Conservation (phyloP, 2,329 filamentous ascomycete species). For the Grosmannia huntii region DNA sequence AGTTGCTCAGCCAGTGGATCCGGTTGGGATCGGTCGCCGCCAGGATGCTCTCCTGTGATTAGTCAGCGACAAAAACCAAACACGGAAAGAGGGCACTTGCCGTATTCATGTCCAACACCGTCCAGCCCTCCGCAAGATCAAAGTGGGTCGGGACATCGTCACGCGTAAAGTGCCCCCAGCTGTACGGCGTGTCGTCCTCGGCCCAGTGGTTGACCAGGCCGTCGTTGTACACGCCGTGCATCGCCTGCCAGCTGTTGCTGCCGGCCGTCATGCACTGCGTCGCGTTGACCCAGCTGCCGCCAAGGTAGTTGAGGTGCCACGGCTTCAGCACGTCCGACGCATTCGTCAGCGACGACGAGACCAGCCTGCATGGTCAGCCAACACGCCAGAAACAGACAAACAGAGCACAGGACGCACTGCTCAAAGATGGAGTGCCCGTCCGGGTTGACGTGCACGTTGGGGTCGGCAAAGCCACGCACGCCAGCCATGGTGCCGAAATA, state of each 20-base stretch:
- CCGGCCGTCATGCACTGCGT: constrained; percentile 42
- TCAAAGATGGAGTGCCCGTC: constrained; percentile 31
- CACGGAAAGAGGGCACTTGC: not conserved
- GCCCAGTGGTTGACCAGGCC: constrained; percentile 42
- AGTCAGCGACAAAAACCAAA: not conserved
- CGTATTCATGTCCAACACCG: constrained; percentile 40
- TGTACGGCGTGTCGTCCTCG: constrained; percentile 38
- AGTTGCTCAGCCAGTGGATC: constrained; percentile 35
- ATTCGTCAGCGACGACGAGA: not conserved
- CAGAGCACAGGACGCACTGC: constrained; percentile 17
- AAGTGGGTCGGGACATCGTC: constrained; percentile 41
- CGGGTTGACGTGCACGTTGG: constrained; percentile 36
- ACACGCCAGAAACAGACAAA: not conserved
- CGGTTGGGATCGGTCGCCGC: constrained; percentile 40
- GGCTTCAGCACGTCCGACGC: constrained; percentile 24
- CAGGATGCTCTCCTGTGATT: constrained; percentile 29
- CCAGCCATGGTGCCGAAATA: constrained; percentile 44
- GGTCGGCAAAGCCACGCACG: constrained; percentile 41
- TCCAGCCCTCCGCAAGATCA: constrained; percentile 40
- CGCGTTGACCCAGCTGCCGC: constrained; percentile 33
- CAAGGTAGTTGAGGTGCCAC: constrained; percentile 42
- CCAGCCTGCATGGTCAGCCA: not conserved
- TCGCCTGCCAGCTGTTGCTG: constrained; percentile 36
- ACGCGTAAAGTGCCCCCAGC: constrained; percentile 37
- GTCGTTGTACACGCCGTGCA: constrained; percentile 37